Evolutionary conservation across 805 yeast species (phyloP).

Genomic region (Candida lessepsii): DNA sequence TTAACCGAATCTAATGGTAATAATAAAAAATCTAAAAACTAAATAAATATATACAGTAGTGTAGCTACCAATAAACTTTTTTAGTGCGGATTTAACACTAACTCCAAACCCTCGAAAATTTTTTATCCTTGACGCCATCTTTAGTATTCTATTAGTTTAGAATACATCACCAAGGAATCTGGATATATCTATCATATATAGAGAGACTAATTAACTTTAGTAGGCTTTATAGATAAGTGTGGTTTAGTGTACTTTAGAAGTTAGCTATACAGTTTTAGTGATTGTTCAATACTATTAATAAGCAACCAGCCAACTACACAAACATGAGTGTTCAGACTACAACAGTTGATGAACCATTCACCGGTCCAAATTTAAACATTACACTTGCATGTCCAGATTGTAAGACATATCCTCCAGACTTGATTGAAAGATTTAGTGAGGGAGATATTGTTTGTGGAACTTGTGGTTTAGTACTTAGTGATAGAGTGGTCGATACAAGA

Average conservation of each 20-base stretch:
- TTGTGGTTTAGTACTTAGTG: conserved; percentile 92
- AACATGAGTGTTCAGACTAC: conserved; percentile 8
- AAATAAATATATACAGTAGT: background rate
- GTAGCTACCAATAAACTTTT: background rate
- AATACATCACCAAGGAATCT: background rate
- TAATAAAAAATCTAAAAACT: conserved; percentile 2
- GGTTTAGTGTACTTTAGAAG: conserved; percentile 1
- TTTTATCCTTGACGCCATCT: conserved; percentile 1
- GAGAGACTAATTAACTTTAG: conserved; percentile 4
- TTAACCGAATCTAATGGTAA: background rate
- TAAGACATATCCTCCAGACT: conserved; percentile 91
- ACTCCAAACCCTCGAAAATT: background rate
- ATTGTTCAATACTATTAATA: background rate
- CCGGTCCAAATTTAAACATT: conserved; percentile 83
- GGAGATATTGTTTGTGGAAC: conserved; percentile 98
- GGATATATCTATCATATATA: conserved; percentile 4
- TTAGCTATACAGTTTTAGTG: background rate
- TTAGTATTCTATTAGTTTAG: conserved; percentile 6
- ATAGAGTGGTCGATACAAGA: conserved; percentile 88
- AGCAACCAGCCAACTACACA: background rate
- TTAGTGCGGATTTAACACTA: background rate
- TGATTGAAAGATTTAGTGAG: conserved; percentile 91
- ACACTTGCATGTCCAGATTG: conserved; percentile 95
- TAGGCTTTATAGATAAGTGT: conserved; percentile 4
- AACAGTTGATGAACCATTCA: conserved; percentile 27